Base-by-base conservation (phyloP, 2,329 filamentous ascomycete genomes). In the Cryoendolithus antarcticus region DNA sequence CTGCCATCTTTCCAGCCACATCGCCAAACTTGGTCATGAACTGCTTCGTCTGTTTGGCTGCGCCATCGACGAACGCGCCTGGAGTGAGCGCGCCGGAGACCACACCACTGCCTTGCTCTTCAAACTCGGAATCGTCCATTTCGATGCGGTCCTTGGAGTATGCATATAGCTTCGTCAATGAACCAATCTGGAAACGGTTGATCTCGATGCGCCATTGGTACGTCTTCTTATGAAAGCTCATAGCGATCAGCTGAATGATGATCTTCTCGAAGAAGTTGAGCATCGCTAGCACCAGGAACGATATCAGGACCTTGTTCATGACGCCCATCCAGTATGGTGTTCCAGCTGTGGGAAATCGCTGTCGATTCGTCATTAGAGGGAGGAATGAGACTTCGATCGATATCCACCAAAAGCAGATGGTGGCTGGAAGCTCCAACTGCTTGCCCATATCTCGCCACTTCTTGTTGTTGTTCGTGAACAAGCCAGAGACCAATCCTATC, bases 201-300 rank as follows among this genome's bases (percentile, higher is more conserved):
- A 89, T 72, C 45, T 91, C 85, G 51, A 95, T 95, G 10, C 89
- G 72, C 50, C 89, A 85, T 15, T 84, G 79, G 54, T 96, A 96
- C 0, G 89, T 95, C 33, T 89, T 75, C 42, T 84, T 69, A 58
- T 96, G 89, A 62, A 96, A 96, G 45, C 82, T 86, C 42, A 88
- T 88, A 27, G 89, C 88, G 49, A 96, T 93, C 63, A 93, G 80
- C 56, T 95, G 88, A 40, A 95, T 93, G 49, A 93, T 74, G 44
- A 95, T 82, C 67, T 95, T 96, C 61, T 95, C 88, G 38, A 81
- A 69, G 44, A 91, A 81, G 61, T 96, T 95, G 45, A 95, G 67
- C 2, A 77, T 69, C 0, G 78, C 74, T 6, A 27, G 24, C 24
- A 93, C 80, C 50, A 96, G 88, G n/a, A 93, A 56, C 2, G 83